phyloP scores from a whole-genome alignment of 2,329 filamentous ascomycete species.

The Colletotrichum sp. region DNA sequence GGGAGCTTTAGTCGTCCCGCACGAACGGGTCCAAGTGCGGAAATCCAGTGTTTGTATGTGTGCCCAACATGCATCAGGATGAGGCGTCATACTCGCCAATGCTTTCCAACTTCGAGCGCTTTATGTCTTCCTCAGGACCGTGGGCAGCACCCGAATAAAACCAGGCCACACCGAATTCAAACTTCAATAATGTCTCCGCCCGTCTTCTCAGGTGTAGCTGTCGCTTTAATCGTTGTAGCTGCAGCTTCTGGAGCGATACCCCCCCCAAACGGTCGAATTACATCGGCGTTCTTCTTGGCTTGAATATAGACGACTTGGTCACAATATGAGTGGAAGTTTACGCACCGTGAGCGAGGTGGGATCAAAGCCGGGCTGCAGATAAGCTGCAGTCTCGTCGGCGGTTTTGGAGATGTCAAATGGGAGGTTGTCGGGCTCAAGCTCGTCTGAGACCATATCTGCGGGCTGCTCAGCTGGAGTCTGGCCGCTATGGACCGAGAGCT shows the following conservation, averaged over 20 bases:
- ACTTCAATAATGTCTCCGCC: not conserved
- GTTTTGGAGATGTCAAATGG: not conserved
- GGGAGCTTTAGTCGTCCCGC: not conserved
- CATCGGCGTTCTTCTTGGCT: not conserved
- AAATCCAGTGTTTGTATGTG: not conserved
- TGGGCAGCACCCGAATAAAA: not conserved
- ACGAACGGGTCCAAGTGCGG: not conserved
- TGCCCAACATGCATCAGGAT: not conserved
- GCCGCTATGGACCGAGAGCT: not conserved
- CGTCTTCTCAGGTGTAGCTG: not conserved
- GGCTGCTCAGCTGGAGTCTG: not conserved
- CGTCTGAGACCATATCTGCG: not conserved
- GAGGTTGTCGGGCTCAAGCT: not conserved
- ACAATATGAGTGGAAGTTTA: not conserved
- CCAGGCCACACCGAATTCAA: not conserved
- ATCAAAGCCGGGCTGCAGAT: not conserved
- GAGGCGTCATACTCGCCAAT: not conserved
- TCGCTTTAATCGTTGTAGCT: not conserved
- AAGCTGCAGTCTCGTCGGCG: not conserved
- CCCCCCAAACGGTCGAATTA: not conserved
- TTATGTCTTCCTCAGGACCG: not conserved
- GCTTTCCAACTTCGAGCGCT: not conserved
- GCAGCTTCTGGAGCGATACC: not conserved
- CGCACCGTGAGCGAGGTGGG: not conserved
- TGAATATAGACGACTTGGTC: not conserved